phyloP scores from a whole-genome alignment of 1,284 basidiomycete species.

The Papiliotrema flavescens region DNA sequence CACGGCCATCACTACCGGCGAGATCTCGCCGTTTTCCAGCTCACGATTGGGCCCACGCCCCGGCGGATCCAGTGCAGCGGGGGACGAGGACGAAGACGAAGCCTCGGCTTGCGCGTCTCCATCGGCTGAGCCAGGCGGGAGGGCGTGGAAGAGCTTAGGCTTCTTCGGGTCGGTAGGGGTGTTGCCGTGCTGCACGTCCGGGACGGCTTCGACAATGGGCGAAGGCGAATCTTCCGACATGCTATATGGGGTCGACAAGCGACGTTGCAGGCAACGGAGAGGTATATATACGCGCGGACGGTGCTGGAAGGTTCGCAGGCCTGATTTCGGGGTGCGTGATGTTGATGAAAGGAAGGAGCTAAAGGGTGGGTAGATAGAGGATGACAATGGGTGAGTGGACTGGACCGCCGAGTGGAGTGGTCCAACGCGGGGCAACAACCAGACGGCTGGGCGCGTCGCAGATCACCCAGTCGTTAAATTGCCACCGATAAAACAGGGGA shows the following conservation, averaged over 20 bases:
- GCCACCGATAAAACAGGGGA: too few species aligned
- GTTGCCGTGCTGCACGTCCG: constrained; percentile 13
- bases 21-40: neutral
- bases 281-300: too few species aligned
- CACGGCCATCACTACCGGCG: constrained; percentile 17
- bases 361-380: too few species aligned
- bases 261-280: neutral
- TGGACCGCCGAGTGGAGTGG: too few species aligned
- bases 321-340: too few species aligned
- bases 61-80: neutral
- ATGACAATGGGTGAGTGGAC: too few species aligned
- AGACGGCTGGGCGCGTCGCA: too few species aligned
- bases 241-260: neutral
- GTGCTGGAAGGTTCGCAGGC: too few species aligned
- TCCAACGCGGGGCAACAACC: too few species aligned
- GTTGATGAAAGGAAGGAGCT: too few species aligned
- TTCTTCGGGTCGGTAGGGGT: constrained; percentile 22
- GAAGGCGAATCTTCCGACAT: constrained; percentile 1
- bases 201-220: constrained; percentile 10
- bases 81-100: neutral
- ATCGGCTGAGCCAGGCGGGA: neutral
- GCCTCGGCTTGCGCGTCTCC: neutral
- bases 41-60: neutral
- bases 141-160: constrained; percentile 11
- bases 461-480: too few species aligned